Conservation (phyloP, 495 filamentous ascomycete genomes). For the Hypomontagnella submonticulosa region DNA sequence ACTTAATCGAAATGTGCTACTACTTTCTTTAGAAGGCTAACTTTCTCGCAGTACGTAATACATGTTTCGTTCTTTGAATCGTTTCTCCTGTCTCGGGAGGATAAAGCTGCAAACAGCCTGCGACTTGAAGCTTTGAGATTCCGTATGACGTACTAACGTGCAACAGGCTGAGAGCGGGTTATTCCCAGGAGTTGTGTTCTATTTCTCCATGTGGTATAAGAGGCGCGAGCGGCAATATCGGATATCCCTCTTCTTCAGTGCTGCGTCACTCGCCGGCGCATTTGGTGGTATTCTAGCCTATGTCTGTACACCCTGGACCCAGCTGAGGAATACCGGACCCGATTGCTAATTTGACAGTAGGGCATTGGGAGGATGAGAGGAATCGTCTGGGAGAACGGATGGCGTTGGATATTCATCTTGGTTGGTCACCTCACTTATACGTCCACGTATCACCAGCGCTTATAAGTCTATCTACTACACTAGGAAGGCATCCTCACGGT, state of each 20-base stretch:
- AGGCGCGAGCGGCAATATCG: constrained; percentile 75
- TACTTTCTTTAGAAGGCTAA: constrained; percentile 51
- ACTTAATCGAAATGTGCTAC: constrained; percentile 48
- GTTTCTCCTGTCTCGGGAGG: neutral
- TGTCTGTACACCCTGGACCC: constrained; percentile 38
- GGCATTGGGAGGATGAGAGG: constrained; percentile 71
- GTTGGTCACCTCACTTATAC: constrained; percentile 52
- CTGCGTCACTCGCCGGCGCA: constrained; percentile 78
- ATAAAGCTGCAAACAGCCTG: neutral
- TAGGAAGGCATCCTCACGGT: constrained; percentile 78
- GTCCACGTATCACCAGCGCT: neutral
- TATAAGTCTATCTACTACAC: constrained; percentile 20
- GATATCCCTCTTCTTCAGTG: constrained; percentile 79
- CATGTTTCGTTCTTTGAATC: neutral
- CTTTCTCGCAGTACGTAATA: constrained; percentile 37
- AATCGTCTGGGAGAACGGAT: constrained; percentile 72
- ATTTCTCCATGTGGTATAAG: constrained; percentile 89
- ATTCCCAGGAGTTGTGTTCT: constrained; percentile 82
- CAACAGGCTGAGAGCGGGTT: constrained; percentile 64
- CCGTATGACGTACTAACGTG: constrained; percentile 63
- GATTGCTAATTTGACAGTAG: constrained; percentile 47
- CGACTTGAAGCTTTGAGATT: neutral
- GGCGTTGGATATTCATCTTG: constrained; percentile 87
- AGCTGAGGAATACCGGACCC: too few relatives aligned
- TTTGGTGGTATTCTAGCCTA: constrained; percentile 83